Base-by-base conservation (phyloP, 768 basidiomycete genomes). In the Suillus clintonianus region DNA sequence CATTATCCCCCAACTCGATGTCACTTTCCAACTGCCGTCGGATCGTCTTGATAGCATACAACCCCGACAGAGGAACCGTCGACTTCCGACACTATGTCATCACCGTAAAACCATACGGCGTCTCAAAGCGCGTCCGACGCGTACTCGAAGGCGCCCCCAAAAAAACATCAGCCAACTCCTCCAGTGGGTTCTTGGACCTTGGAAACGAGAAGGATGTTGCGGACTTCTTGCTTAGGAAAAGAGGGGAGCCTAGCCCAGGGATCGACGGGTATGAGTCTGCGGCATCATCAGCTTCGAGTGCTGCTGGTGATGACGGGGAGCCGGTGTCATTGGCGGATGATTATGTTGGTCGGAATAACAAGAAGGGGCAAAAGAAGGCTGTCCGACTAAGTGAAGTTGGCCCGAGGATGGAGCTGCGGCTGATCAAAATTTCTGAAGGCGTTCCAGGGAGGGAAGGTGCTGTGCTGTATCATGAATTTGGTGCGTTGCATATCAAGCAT, bases 31-130 rank as follows among this genome's bases (percentile, higher is more conserved):
- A 94, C 37, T 96, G 96, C 4, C 92, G 97, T 37, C 88, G 97
- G 69, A 90, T 99, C 61, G 94, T 99, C 39, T 89, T 99, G 57
- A 80, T 99, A 57, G 89, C 95, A 1, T 98, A 98, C 81, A 95
- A 95, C 75, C 78, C 90, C 22, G 89, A 91, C 24, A 89, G 87
- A 55, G 90, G 87, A 56, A 95, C 95, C 7, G 81, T 99, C 72
- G 95, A 98, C 72, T 87, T 95, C 73, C 88, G 97, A 54, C 97
- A 99, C 78, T 99, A 90, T 74, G 83, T 95, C 67, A 99, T 99
- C 80, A 91, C 94, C 19, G 92, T 99, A 61, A 94, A 95, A 75
- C 91, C 96, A 1, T 92, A 94, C 75, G 97, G 97, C 51, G 89
- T 99, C 41, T 97, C 97, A 19, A 89, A 88, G 71, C 92, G 96